These are phyloP conservation scores for Caryopteris hybrid DNA, from an alignment of 305 asterid genomes.

Conservation along the genomic window DNA sequence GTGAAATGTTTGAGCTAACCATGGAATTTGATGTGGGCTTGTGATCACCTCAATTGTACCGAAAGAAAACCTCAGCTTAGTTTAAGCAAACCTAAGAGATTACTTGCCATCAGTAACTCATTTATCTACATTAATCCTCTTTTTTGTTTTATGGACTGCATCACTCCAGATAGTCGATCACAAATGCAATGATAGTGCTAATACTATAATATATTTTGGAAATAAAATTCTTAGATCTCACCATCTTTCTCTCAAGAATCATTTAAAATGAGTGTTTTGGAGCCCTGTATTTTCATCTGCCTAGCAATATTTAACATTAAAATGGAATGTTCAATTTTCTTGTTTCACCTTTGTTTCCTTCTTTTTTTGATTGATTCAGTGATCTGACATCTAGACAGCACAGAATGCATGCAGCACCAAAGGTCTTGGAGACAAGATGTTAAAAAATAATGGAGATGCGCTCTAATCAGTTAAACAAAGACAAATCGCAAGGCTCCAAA, in stretches of 20 bases:
- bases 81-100: neutral
- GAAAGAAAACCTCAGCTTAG: neutral
- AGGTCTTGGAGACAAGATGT: neutral
- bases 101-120: neutral
- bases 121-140: neutral
- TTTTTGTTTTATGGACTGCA: neutral
- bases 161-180: no score
- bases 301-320: neutral
- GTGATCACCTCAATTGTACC: neutral
- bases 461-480: neutral
- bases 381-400: slow-evolving; percentile 1
- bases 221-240: neutral
- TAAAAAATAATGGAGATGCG: neutral
- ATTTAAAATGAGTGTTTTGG: neutral
- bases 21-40: neutral
- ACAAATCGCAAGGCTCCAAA: neutral
- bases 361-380: neutral
- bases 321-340: neutral
- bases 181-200: neutral
- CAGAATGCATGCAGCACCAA: neutral
- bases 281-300: neutral
- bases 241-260: neutral
- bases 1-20: neutral
- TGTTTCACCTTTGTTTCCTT: neutral
- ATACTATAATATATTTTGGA: neutral